Evolutionary conservation across 2,329 filamentous ascomycete species (phyloP).

Genomic region (Samsoniella hepiali): DNA sequence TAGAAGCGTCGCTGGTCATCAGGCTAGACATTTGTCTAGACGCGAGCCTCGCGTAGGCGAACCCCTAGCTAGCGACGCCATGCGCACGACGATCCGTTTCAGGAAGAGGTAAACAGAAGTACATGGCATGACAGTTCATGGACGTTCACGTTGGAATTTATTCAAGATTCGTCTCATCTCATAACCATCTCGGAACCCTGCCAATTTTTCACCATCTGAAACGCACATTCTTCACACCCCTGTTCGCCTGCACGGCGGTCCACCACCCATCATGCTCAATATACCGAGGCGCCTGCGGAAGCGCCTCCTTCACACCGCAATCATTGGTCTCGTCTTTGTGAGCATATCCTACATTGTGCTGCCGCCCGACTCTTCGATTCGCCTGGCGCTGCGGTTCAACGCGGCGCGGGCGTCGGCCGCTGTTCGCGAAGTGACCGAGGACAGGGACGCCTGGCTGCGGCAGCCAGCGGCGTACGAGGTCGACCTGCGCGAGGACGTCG

Average conservation of each 20-base stretch:
- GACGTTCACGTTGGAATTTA: not conserved
- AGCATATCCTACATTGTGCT: constrained; percentile 29
- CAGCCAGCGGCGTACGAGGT: constrained; percentile 40
- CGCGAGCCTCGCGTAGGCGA: not conserved
- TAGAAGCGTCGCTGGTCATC: not conserved
- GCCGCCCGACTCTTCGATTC: constrained; percentile 33
- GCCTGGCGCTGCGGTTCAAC: constrained; percentile 36
- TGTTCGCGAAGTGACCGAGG: constrained; percentile 28
- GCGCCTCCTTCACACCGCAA: constrained; percentile 26
- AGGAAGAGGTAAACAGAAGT: not conserved
- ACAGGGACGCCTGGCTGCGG: constrained; percentile 43
- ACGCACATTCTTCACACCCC: not conserved
- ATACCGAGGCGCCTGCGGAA: constrained; percentile 30
- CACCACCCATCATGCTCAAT: constrained; percentile 22
- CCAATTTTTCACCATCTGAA: not conserved
- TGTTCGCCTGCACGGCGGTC: not conserved
- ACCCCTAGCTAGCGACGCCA: not conserved
- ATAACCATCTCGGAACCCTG: not conserved
- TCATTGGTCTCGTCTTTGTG: constrained; percentile 27
- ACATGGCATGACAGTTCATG: not conserved
- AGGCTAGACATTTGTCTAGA: not conserved
- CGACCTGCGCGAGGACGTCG: constrained; percentile 45
- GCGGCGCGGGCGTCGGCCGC: constrained; percentile 30
- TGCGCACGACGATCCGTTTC: not conserved
- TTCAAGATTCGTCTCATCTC: not conserved